Base-by-base conservation (phyloP, 306 rosid species). In the Hippophae gyantsensis region DNA sequence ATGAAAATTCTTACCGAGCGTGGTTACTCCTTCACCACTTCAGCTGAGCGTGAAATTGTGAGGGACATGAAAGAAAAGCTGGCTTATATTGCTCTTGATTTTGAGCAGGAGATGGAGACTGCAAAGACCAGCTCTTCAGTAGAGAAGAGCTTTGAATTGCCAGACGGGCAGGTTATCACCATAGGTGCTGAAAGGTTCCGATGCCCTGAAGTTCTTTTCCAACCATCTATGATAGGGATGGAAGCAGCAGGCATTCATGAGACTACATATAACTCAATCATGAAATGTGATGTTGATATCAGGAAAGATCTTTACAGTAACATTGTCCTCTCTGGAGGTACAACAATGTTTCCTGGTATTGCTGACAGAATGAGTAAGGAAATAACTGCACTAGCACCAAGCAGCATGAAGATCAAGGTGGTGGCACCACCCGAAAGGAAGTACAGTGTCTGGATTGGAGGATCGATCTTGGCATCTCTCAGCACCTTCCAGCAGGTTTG, bases 381-480 rank as follows among this genome's bases (percentile, higher is more conserved):
- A 81, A 87, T 92, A 41, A 81, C 98, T 52, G 96, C 98, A 6
- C 86, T 92, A 12, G 98, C 98, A 43, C 98, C 98, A 7, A 92
- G 98, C 82, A 87, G 96, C 80, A 92, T 92, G 98, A 92, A 92
- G 86, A 92, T 92, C 71, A 92, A 92, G 89, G 98, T 92, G 42
- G 98, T 92, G 32, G 98, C 98, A 14, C 98, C 98, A 26, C 98
- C 98, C 0, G 98, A 92, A 89, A 81, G 98, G 71, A 92, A 92
- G 74, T 92, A 92, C 75, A 92, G 98, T 87, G 98, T 92, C 79
- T 92, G 98, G 98, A 92, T 92, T 23, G 98, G 98, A 66, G 98
- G 98, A 52, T 92, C 98, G 42, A 92, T 92, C 80, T 85, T 92
- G 79, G 98, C 98, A 72, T 92, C 98, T 13, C 95, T 92, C 9